These are phyloP conservation scores for Cladophialophora immunda DNA, from an alignment of 2,329 filamentous ascomycete species.

Conservation along the genomic window DNA sequence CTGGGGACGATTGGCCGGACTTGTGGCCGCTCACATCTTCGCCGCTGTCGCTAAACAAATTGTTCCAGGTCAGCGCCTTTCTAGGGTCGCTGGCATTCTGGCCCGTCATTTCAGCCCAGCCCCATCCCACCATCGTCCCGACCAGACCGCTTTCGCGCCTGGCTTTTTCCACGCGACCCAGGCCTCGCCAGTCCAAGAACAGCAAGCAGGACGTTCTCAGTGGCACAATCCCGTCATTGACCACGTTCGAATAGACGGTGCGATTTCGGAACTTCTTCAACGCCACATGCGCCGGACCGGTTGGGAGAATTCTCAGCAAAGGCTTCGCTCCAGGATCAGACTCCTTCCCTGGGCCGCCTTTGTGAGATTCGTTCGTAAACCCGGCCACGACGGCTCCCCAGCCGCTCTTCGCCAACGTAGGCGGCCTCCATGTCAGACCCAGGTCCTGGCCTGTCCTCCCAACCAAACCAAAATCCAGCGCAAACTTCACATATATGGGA, in stretches of 20 bases:
- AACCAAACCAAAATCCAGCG: constrained; percentile 92
- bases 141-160: constrained; percentile 90
- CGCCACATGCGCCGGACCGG: constrained; percentile 84
- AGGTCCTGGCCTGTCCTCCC: constrained; percentile 96
- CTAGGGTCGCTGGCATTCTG: constrained; percentile 67
- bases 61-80: constrained; percentile 45
- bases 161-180: constrained; percentile 93
- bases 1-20: constrained; percentile 34
- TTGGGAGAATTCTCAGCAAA: constrained; percentile 78
- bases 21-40: constrained; percentile 34
- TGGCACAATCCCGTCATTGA: constrained; percentile 92
- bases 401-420: constrained; percentile 71
- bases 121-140: constrained; percentile 90
- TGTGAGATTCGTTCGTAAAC: constrained; percentile 48
- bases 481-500: constrained; percentile 95
- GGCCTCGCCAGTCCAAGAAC: constrained; percentile 94
- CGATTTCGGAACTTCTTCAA: constrained; percentile 78
- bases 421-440: constrained; percentile 86
- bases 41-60: constrained; percentile 42
- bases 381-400: constrained; percentile 84
- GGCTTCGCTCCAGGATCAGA: constrained; percentile 81
- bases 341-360: constrained; percentile 68
- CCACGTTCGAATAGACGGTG: constrained; percentile 83
- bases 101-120: constrained; percentile 89
- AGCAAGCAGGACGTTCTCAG: constrained; percentile 93